Percentiles rank a stretch among this genome's conserved stretches.
phyloP scores from a whole-genome alignment of 805 yeast genomes.

The Starmera pachycereana region DNA sequence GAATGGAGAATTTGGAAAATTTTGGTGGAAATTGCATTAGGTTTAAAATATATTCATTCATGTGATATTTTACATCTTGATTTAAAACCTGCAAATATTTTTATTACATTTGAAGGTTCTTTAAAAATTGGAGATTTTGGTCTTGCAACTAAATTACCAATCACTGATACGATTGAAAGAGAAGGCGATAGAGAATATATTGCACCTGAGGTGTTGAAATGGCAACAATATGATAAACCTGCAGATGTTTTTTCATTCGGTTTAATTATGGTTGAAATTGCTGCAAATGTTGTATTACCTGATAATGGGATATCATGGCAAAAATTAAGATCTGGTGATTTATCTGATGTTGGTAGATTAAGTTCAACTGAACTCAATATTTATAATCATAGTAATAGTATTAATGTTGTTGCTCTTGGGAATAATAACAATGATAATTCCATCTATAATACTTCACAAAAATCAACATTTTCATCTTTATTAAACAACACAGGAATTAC shows the following conservation, averaged over 20 bases:
- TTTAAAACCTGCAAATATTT: conserved; percentile 89
- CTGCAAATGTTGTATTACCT: conserved; percentile 90
- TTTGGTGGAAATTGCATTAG: conserved; percentile 70
- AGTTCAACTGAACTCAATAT: conserved; percentile 56
- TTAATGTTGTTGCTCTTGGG: conserved; percentile 1
- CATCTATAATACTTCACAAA: conserved; percentile 7
- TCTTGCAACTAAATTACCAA: conserved; percentile 76
- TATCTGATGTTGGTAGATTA: conserved; percentile 87
- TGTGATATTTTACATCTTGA: conserved; percentile 78
- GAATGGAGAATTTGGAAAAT: conserved; percentile 99
- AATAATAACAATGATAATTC: not conserved
- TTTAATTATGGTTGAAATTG: conserved; percentile 84
- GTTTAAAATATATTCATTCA: conserved; percentile 71
- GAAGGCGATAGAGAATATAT: conserved; percentile 97
- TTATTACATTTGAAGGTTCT: conserved; percentile 89
- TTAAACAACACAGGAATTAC: conserved; percentile 15
- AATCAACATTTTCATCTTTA: conserved; percentile 15
- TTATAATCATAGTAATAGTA: conserved; percentile 15
- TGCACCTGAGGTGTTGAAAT: conserved; percentile 89
- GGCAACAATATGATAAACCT: conserved; percentile 74
- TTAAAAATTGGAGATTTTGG: conserved; percentile 97
- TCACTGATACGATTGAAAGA: conserved; percentile 59
- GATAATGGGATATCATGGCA: conserved; percentile 98
- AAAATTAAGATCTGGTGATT: conserved; percentile 86
- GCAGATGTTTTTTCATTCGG: conserved; percentile 97